phyloP scores from a whole-genome alignment of 2,329 filamentous ascomycete genomes.

The Xylaria sp. region DNA sequence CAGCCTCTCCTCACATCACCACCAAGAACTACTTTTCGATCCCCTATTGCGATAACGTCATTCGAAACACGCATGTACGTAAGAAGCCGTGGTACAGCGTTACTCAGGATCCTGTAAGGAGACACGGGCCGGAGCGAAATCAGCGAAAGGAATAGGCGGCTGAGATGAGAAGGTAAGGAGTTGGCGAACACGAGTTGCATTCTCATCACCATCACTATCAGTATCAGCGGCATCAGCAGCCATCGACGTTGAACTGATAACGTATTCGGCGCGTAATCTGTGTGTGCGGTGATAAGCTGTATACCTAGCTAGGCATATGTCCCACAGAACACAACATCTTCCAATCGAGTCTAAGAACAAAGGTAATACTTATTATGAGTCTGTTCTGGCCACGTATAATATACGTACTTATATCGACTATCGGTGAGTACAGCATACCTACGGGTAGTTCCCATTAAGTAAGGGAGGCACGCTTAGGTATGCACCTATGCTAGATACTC shows the following conservation, averaged over 20 bases:
- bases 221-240: not conserved
- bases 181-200: not conserved
- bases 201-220: not conserved
- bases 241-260: not conserved
- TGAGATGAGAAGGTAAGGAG: not conserved
- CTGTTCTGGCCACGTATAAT: not conserved
- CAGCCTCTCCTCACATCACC: not conserved
- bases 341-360: not conserved
- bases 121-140: not conserved
- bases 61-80: not conserved
- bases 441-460: not conserved
- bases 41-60: not conserved
- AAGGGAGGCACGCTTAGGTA: not conserved
- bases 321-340: not conserved
- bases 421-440: not conserved
- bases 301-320: not conserved
- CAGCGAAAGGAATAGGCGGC: not conserved
- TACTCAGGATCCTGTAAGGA: not conserved
- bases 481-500: not conserved
- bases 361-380: not conserved
- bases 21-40: not conserved
- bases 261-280: not conserved
- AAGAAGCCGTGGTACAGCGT: not conserved
- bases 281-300: not conserved
- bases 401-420: not conserved